Evolutionary conservation across 2,329 filamentous ascomycete species (phyloP), one percentile per base, ranked within the genome.

Genomic region (Beauveria asiatica): DNA sequence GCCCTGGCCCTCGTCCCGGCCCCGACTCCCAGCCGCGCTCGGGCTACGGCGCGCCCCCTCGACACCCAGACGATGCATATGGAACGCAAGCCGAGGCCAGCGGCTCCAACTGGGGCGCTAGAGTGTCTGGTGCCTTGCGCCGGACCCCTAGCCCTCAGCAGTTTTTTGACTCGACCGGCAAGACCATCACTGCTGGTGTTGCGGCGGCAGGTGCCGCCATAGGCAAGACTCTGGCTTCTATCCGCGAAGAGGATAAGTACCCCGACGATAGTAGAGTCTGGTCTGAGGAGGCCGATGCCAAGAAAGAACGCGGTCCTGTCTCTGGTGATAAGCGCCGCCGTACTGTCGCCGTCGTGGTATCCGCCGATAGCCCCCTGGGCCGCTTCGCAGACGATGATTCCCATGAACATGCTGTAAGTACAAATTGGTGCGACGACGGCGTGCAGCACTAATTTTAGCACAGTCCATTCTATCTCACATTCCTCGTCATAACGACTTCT

Each of bases 391-490:
- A 86, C 9, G 82, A 79, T 69, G 74, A 78, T 62, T 77, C 86
- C 68, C 84, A 89, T 63, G 89, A 95, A 71, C 89, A 95, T 74
- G 90, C 90, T 58, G 92, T 96, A 83, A 74, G 89, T 78, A 25
- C 17, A 17, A 13, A 9, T 63, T 10, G 39, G 49, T 25, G 41
- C 27, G 7, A 4, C 33, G 7, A 37, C 51, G 54, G 64, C 59
- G 64, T 65, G 48, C 19, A 30, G 11, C 11, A 9, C 57, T 59
- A 19, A 59, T 27, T 17, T 11, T 65, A 57, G 17, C 13, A 6
- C 62, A 92, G 89, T 91, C 89, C 30, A 89, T 97, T 65, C 81
- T 97, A 60, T 95, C 92, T 48, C 89, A 96, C 72, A 89, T 97
- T 54, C 90, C 92, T 42, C 83, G 86, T 64, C 83, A 88, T 62